phyloP scores from a whole-genome alignment of 2,329 filamentous ascomycete species.

The Chalaropsis thielavioides region DNA sequence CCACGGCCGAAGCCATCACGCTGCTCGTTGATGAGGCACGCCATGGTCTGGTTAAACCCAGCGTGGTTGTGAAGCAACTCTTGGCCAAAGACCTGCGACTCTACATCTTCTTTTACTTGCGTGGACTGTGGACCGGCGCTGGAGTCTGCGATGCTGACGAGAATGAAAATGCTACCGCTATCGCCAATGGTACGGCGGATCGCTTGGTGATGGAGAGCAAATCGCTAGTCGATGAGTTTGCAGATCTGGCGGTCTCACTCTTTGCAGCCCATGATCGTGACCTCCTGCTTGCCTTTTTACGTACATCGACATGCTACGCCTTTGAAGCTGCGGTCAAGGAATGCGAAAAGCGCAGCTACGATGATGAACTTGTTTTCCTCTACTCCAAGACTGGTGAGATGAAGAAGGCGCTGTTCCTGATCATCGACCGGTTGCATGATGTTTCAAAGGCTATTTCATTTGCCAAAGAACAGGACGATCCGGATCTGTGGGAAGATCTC shows the following conservation, averaged over 20 bases:
- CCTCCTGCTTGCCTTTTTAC: constrained; percentile 75
- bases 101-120: constrained; percentile 86
- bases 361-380: constrained; percentile 87
- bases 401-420: constrained; percentile 78
- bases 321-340: constrained; percentile 67
- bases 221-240: constrained; percentile 69
- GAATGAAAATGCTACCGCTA: background rate
- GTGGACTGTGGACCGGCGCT: constrained; percentile 69
- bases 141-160: constrained; percentile 38
- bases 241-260: constrained; percentile 70
- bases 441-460: constrained; percentile 89
- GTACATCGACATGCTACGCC: constrained; percentile 71
- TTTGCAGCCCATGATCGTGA: constrained; percentile 73
- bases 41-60: constrained; percentile 68
- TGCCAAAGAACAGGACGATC: constrained; percentile 82
- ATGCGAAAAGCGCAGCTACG: constrained; percentile 68
- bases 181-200: constrained; percentile 28
- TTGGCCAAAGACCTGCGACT: constrained; percentile 49
- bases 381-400: constrained; percentile 92
- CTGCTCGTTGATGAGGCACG: constrained; percentile 84
- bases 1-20: constrained; percentile 69
- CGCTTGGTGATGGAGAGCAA: constrained; percentile 44
- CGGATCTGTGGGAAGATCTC: constrained; percentile 87
- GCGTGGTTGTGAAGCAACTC: constrained; percentile 65
- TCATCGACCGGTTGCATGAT: constrained; percentile 84